Evolutionary conservation across 108 stramenopile genomes (phyloP).

Genomic region (Conticribra guillardii): DNA sequence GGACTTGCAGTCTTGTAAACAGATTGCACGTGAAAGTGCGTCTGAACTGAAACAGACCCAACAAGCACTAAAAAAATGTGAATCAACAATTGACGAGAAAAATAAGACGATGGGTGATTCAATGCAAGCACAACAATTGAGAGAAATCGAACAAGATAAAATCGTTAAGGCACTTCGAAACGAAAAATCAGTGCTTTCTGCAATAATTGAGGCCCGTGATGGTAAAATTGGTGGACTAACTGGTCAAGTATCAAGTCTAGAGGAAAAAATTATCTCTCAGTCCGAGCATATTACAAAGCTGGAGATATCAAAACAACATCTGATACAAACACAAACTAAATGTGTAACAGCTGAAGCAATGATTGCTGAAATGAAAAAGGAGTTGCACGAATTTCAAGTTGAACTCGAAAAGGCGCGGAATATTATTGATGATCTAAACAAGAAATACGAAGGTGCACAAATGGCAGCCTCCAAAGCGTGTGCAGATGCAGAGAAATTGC

Average conservation of each 20-base stretch:
- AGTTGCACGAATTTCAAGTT: conserved; percentile 38
- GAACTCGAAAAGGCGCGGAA: conserved; percentile 47
- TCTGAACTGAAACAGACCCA: conserved; percentile 21
- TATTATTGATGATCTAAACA: conserved; percentile 42
- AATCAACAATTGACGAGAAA: conserved; percentile 21
- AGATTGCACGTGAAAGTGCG: conserved; percentile 11
- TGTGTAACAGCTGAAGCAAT: conserved; percentile 16
- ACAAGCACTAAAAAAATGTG: conserved; percentile 20
- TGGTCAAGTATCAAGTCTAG: conserved; percentile 35
- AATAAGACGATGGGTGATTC: conserved; percentile 20
- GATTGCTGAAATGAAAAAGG: conserved; percentile 41
- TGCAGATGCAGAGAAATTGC: conserved; percentile 41
- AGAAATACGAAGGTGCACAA: conserved; percentile 27
- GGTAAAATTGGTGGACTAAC: conserved; percentile 62
- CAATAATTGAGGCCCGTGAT: conserved; percentile 80
- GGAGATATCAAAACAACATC: conserved; percentile 6
- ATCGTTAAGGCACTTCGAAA: conserved; percentile 62
- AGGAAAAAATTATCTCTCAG: conserved; percentile 26
- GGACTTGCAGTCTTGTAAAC: conserved; percentile 24
- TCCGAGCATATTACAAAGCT: conserved; percentile 16
- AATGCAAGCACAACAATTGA: conserved; percentile 12
- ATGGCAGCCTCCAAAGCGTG: conserved; percentile 28
- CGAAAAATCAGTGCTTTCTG: conserved; percentile 79
- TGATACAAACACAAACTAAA: conserved; percentile 12
- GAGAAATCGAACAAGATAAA: conserved; percentile 53